A percentile compares a stretch with the other conserved stretches of the same genome.
Evolutionary conservation across 495 filamentous ascomycete species (phyloP).

Genomic region (Talaromyces trachyspermus): DNA sequence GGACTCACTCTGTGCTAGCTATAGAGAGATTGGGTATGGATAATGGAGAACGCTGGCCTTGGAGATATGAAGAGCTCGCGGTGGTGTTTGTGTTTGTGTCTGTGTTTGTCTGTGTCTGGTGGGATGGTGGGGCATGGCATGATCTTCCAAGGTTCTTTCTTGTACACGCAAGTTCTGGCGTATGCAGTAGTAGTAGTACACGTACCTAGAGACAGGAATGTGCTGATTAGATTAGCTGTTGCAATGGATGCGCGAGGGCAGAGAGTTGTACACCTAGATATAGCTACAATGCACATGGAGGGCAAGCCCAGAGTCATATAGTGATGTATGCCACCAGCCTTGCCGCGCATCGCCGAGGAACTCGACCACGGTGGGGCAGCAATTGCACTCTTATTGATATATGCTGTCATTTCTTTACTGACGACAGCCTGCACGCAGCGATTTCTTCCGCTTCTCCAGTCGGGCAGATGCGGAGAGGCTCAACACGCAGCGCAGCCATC

Average conservation of each 20-base stretch:
- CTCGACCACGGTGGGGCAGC: neutral
- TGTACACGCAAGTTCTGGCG: too few species aligned
- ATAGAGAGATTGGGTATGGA: neutral
- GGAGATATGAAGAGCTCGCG: neutral
- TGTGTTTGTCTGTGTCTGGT: neutral
- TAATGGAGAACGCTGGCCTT: too few species aligned
- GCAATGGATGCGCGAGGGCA: too few species aligned
- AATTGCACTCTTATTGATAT: neutral
- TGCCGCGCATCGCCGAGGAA: neutral
- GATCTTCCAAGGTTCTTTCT: too few species aligned
- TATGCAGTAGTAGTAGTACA: too few species aligned
- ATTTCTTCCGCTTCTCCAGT: conserved; percentile 5
- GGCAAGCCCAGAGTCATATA: neutral
- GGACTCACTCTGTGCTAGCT: neutral
- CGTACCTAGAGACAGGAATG: too few species aligned
- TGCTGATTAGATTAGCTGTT: too few species aligned
- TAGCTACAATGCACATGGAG: too few species aligned
- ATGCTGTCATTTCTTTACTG: neutral
- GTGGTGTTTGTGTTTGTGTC: neutral
- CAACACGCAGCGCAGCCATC: too few species aligned
- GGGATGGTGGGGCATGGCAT: conserved; percentile 7
- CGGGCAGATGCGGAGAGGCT: conserved; percentile 7
- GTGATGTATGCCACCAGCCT: neutral
- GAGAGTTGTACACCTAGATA: too few species aligned
- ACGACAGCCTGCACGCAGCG: neutral